Evolutionary conservation across 2,329 filamentous ascomycete species (phyloP).

Genomic region (Cladosporium oxysporum): DNA sequence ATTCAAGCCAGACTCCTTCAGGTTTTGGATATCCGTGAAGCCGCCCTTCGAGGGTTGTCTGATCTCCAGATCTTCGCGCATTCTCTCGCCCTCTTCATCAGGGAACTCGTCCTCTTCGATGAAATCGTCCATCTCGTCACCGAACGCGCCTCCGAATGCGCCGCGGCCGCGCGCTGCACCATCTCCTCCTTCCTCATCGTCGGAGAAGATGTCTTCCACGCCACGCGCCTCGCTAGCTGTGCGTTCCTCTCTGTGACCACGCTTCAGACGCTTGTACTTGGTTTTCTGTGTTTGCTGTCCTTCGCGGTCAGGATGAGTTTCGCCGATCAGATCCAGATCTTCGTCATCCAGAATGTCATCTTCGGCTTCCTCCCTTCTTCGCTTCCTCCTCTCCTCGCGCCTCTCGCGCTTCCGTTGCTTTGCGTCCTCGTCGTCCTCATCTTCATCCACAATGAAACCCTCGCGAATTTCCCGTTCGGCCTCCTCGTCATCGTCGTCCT

Average conservation of each 20-base stretch:
- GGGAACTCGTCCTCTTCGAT: constrained; percentile 95
- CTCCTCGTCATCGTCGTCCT: constrained; percentile 83
- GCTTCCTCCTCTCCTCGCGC: constrained; percentile 67
- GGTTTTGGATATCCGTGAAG: constrained; percentile 70
- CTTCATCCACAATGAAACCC: constrained; percentile 94
- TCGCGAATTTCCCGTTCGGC: constrained; percentile 76
- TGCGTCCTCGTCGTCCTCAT: constrained; percentile 70
- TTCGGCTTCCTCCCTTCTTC: constrained; percentile 76
- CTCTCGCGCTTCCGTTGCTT: constrained; percentile 64
- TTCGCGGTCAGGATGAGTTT: constrained; percentile 71
- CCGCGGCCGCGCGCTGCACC: constrained; percentile 47
- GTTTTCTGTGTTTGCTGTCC: constrained; percentile 69
- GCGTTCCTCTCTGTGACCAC: constrained; percentile 76
- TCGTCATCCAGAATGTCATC: constrained; percentile 88
- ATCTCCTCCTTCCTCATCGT: constrained; percentile 75
- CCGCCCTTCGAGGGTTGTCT: constrained; percentile 75
- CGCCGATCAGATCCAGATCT: constrained; percentile 91
- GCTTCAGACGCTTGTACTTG: constrained; percentile 96
- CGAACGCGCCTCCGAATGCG: constrained; percentile 51
- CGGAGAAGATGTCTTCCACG: constrained; percentile 90
- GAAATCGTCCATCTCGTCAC: constrained; percentile 86
- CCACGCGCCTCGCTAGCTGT: constrained; percentile 65
- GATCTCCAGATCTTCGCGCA: constrained; percentile 85
- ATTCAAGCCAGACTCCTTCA: constrained; percentile 67
- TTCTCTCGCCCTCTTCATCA: constrained; percentile 74